phyloP scores from a whole-genome alignment of 768 basidiomycete genomes.

The Holtermannia corniformis region DNA sequence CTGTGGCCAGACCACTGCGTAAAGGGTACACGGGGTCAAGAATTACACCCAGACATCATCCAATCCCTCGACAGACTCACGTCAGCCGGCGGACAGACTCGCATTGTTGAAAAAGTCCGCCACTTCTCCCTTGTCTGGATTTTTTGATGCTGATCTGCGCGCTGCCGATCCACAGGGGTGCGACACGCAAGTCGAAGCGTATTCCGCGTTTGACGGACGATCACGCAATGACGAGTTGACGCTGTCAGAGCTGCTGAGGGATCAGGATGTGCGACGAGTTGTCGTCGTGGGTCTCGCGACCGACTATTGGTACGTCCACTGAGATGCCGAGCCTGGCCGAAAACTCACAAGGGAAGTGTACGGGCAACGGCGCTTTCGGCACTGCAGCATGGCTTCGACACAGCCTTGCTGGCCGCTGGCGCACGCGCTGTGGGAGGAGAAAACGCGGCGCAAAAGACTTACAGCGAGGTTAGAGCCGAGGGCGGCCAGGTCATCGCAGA shows the following conservation, averaged over 20 bases:
- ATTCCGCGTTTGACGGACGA: constrained; percentile 61
- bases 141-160: background rate
- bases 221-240: constrained; percentile 44
- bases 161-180: constrained; percentile 19
- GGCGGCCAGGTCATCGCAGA: background rate
- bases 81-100: constrained; percentile 16
- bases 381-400: background rate
- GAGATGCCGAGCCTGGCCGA: background rate
- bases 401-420: background rate
- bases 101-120: constrained; percentile 16
- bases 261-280: constrained; percentile 50
- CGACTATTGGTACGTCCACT: constrained; percentile 54
- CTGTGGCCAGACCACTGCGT: constrained; percentile 77
- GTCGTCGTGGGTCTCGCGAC: constrained; percentile 59
- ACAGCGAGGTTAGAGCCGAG: background rate
- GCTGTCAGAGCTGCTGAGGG: constrained; percentile 16
- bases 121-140: background rate
- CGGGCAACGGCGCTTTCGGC: constrained; percentile 1
- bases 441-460: background rate
- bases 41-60: constrained; percentile 53
- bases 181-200: constrained; percentile 57
- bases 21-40: constrained; percentile 50
- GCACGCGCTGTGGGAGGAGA: background rate
- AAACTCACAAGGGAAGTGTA: constrained; percentile 1
- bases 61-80: constrained; percentile 46